phyloP scores from a whole-genome alignment of 805 yeast species.

The Candida sithepensis region DNA sequence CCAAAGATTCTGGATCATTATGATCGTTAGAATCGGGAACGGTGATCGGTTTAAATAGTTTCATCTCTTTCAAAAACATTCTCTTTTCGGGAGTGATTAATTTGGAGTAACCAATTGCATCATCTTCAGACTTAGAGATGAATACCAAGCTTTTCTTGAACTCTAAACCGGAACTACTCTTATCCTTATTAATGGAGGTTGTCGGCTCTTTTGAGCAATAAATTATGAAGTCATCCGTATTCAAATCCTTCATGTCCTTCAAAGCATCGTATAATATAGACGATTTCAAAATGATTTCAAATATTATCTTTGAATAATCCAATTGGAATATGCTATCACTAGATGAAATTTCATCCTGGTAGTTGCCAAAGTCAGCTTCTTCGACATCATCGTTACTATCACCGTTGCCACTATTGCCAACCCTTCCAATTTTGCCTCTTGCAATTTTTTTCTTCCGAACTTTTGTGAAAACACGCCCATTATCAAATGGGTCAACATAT shows the following conservation, averaged over 20 bases:
- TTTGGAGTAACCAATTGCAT: constrained; percentile 64
- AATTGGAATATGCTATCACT: constrained; percentile 28
- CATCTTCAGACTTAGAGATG: constrained; percentile 56
- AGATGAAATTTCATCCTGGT: constrained; percentile 21
- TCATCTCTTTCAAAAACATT: constrained; percentile 58
- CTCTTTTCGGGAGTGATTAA: constrained; percentile 62
- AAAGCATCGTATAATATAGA: constrained; percentile 50
- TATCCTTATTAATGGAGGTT: background rate
- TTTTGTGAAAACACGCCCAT: background rate
- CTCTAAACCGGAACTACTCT: constrained; percentile 1
- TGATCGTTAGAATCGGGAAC: background rate
- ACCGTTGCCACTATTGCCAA: background rate
- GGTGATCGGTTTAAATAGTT: constrained; percentile 28
- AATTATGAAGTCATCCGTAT: constrained; percentile 47
- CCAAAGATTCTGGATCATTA: constrained; percentile 9
- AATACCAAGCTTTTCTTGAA: constrained; percentile 43
- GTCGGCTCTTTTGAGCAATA: constrained; percentile 36
- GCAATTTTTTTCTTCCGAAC: background rate
- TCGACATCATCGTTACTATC: constrained; percentile 2
- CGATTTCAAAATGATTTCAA: constrained; percentile 53
- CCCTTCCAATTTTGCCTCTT: too few relatives aligned
- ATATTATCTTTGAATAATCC: constrained; percentile 39
- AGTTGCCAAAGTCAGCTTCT: constrained; percentile 5
- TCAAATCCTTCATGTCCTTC: constrained; percentile 53
- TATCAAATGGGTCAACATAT: constrained; percentile 18